These are phyloP conservation scores for Piper longum DNA, from an alignment of 164 flowering plant species.

Conservation along the genomic window DNA sequence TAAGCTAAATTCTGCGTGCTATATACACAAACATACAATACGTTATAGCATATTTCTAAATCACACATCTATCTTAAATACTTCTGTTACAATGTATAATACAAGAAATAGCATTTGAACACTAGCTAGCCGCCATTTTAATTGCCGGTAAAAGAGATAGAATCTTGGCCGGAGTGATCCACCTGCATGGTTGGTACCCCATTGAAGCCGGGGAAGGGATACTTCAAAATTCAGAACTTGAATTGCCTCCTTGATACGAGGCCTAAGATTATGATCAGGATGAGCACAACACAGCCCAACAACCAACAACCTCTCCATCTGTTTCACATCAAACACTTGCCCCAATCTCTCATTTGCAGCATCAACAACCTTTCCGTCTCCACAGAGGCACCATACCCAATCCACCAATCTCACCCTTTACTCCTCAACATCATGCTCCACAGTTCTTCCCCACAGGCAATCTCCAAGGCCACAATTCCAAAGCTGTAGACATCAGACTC, in stretches of 20 bases:
- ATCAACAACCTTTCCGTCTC: slow-evolving; percentile 12
- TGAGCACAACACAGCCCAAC: slow-evolving; percentile 7
- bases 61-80: too few relatives aligned
- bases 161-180: too few relatives aligned
- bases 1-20: too few relatives aligned
- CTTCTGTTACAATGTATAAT: too few relatives aligned
- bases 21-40: too few relatives aligned
- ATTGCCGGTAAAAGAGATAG: too few relatives aligned
- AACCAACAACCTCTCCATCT: slow-evolving; percentile 19
- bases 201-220: slow-evolving; percentile 14
- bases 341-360: slow-evolving; percentile 20
- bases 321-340: slow-evolving; percentile 8
- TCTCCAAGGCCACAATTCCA: slow-evolving; percentile 9
- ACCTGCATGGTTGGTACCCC: background rate
- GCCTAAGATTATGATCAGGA: slow-evolving; percentile 20
- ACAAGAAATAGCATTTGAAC: too few relatives aligned
- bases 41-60: too few relatives aligned
- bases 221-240: slow-evolving; percentile 17
- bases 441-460: slow-evolving; percentile 1
- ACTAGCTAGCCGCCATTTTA: too few relatives aligned
- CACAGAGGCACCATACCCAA: slow-evolving; percentile 29
- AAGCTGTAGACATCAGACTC: slow-evolving; percentile 47
- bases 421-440: slow-evolving; percentile 6
- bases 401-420: background rate
- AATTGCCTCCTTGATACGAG: slow-evolving; percentile 20